Conservation (phyloP, 805 yeast genomes). For the Debaryomyces tyrocola region DNA sequence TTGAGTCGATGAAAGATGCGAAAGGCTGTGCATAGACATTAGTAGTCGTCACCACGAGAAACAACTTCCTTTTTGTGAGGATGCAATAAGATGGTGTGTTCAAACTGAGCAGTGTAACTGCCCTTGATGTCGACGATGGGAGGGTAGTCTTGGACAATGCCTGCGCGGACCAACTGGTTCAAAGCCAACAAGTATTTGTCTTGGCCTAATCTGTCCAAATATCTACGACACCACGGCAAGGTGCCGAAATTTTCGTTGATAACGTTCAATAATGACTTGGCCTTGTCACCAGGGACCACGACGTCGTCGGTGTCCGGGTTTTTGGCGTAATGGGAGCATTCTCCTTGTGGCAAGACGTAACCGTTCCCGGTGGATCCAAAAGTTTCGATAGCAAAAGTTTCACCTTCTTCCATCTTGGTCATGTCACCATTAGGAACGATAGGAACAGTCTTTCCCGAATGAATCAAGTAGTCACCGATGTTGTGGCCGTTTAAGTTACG, state of each 20-base stretch:
- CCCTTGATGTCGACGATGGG: conserved; percentile 86
- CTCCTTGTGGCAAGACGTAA: conserved; percentile 81
- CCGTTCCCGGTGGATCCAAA: conserved; percentile 98
- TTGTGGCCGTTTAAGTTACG: conserved; percentile 94
- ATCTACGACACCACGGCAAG: conserved; percentile 94
- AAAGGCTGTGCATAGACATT: conserved; percentile 6
- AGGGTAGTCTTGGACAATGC: conserved; percentile 90
- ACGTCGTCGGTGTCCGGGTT: conserved; percentile 43
- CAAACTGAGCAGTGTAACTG: conserved; percentile 92
- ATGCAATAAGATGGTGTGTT: conserved; percentile 88
- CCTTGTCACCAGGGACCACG: conserved; percentile 58
- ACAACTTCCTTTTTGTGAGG: conserved; percentile 93
- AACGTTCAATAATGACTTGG: conserved; percentile 64
- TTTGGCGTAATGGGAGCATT: conserved; percentile 89
- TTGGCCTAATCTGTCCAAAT: conserved; percentile 87
- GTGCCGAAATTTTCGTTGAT: conserved; percentile 89
- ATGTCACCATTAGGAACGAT: conserved; percentile 90
- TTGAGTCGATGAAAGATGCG: no score
- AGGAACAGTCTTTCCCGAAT: conserved; percentile 95
- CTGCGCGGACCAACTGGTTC: conserved; percentile 79
- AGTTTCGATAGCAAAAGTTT: conserved; percentile 96
- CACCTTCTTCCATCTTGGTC: conserved; percentile 99
- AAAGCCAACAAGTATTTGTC: conserved; percentile 88
- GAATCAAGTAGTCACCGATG: conserved; percentile 80
- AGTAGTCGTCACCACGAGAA: conserved; percentile 93